phyloP scores from a whole-genome alignment of 495 filamentous ascomycete species.

The Neurospora sp. region DNA sequence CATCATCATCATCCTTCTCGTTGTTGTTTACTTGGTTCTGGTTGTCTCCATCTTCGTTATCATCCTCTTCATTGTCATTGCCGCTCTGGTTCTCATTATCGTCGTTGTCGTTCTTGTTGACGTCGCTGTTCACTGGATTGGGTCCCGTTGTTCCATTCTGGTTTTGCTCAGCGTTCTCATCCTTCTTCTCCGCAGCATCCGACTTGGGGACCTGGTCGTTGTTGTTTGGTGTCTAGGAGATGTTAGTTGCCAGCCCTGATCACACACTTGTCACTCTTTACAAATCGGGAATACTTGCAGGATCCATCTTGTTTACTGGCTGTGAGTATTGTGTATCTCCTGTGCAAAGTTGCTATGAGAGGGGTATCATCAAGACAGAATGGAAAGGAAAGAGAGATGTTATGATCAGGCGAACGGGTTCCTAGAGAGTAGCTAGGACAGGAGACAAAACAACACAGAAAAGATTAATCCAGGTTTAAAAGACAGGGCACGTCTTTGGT shows the following conservation, averaged over 20 bases:
- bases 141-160: conserved; percentile 3
- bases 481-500: background rate
- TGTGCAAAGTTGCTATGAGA: background rate
- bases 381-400: background rate
- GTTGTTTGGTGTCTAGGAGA: conserved; percentile 2
- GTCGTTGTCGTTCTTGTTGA: background rate
- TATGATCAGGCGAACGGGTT: background rate
- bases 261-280: background rate
- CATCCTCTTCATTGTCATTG: conserved; percentile 5
- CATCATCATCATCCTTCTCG: conserved; percentile 2
- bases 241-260: background rate
- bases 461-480: background rate
- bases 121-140: background rate
- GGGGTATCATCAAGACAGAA: background rate
- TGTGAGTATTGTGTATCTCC: background rate
- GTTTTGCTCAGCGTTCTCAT: conserved; percentile 1
- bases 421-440: background rate
- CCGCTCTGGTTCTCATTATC: background rate
- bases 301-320: conserved; percentile 10
- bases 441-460: background rate
- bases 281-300: conserved; percentile 6
- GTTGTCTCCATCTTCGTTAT: conserved; percentile 9
- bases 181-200: conserved; percentile 10
- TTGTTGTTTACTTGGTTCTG: conserved; percentile 7
- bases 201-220: conserved; percentile 10